Evolutionary conservation across 352 stramenopile species (phyloP).

Genomic region (Albugo laibachii): DNA sequence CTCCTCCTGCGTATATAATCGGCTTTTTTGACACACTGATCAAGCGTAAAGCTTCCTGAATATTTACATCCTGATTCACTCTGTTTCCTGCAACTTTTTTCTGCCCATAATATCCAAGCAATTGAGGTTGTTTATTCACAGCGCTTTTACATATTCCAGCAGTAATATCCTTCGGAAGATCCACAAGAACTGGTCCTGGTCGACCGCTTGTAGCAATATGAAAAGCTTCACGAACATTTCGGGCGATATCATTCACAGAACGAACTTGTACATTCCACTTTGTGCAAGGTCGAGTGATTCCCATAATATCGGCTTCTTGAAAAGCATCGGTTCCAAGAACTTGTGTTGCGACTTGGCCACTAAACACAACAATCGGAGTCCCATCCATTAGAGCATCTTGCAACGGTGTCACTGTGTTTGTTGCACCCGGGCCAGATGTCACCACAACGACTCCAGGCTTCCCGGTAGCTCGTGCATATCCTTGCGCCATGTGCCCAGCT

Average conservation of each 20-base stretch:
- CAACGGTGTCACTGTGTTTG: slow-evolving; percentile 87
- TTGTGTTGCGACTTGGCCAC: slow-evolving; percentile 84
- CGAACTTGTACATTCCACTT: slow-evolving; percentile 96
- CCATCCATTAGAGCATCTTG: slow-evolving; percentile 90
- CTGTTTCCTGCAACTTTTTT: slow-evolving; percentile 67
- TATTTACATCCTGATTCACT: slow-evolving; percentile 56
- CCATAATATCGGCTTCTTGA: slow-evolving; percentile 75
- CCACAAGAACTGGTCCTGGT: slow-evolving; percentile 87
- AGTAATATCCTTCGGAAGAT: slow-evolving; percentile 91
- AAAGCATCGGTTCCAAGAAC: slow-evolving; percentile 86
- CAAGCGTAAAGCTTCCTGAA: slow-evolving; percentile 50
- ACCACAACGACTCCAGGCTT: slow-evolving; percentile 85
- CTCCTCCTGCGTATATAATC: slow-evolving; percentile 89
- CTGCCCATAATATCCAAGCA: slow-evolving; percentile 72
- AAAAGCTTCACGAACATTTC: slow-evolving; percentile 91
- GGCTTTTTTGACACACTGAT: slow-evolving; percentile 91
- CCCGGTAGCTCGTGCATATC: slow-evolving; percentile 60
- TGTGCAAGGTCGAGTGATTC: slow-evolving; percentile 80
- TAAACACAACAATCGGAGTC: slow-evolving; percentile 88
- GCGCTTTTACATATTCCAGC: slow-evolving; percentile 50
- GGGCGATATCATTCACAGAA: slow-evolving; percentile 85
- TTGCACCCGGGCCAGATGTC: slow-evolving; percentile 84
- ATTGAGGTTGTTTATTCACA: slow-evolving; percentile 49
- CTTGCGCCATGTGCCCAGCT: slow-evolving; percentile 72
- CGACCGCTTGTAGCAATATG: slow-evolving; percentile 87